Evolutionary conservation across 148 eudicot genomes (phyloP).

Genomic region (Spergularia marina): DNA sequence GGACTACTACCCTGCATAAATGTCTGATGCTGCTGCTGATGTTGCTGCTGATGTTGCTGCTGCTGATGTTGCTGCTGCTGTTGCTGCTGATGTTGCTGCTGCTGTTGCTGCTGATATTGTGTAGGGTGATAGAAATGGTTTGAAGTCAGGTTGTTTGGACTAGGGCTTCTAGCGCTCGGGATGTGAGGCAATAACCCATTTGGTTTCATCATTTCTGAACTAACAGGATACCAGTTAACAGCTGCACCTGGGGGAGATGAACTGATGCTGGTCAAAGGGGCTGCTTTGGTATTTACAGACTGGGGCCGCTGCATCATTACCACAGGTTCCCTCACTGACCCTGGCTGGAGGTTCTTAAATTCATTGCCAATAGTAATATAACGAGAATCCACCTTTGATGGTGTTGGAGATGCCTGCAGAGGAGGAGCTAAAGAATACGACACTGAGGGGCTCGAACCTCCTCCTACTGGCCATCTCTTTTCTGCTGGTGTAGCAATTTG

Average conservation of each 20-base stretch:
- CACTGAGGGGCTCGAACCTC: slow-evolving; percentile 52
- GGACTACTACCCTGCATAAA: slow-evolving; percentile 41
- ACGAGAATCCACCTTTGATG: slow-evolving; percentile 52
- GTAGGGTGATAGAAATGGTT: slow-evolving; percentile 52
- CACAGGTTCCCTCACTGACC: slow-evolving; percentile 69
- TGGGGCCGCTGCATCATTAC: slow-evolving; percentile 80
- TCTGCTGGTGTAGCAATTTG: slow-evolving; percentile 45
- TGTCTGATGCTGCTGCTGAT: slow-evolving; percentile 34
- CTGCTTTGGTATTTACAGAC: slow-evolving; percentile 51
- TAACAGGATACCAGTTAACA: slow-evolving; percentile 58
- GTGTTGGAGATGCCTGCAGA: slow-evolving; percentile 53
- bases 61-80: slow-evolving; percentile 48
- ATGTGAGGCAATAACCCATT: slow-evolving; percentile 42
- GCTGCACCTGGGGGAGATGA: slow-evolving; percentile 53
- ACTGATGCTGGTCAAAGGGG: slow-evolving; percentile 47
- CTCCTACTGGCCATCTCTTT: slow-evolving; percentile 62
- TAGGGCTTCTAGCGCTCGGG: slow-evolving; percentile 53
- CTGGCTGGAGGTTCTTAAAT: slow-evolving; percentile 58
- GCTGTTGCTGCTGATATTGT: slow-evolving; percentile 54
- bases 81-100: slow-evolving; percentile 45
- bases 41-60: slow-evolving; percentile 51
- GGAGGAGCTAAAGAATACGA: slow-evolving; percentile 57
- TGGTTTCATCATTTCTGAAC: slow-evolving; percentile 46
- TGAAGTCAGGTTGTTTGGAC: slow-evolving; percentile 41
- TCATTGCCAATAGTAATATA: slow-evolving; percentile 48